Percentiles rank a stretch among this genome's conserved stretches.
phyloP scores from a whole-genome alignment of 306 rosid species.

The Neltuma alba region DNA sequence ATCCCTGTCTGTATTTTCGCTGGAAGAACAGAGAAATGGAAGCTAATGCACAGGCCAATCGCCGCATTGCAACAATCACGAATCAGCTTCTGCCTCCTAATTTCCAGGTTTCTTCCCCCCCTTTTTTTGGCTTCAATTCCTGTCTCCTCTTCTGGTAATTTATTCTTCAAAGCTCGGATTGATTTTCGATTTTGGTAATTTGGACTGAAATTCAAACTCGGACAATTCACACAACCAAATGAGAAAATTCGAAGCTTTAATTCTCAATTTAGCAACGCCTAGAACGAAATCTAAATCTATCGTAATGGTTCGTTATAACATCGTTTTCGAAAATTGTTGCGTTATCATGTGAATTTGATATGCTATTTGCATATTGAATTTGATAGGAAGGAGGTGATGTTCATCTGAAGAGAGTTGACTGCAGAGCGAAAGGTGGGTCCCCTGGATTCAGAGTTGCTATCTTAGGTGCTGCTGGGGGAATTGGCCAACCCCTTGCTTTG shows the following conservation, averaged over 20 bases:
- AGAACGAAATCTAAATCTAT: neutral
- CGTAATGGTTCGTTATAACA: neutral
- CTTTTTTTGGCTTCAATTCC: neutral
- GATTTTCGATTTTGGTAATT: neutral
- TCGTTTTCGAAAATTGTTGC: neutral
- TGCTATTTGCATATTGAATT: slow-evolving; percentile 11
- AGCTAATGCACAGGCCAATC: slow-evolving; percentile 47
- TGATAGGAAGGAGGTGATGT: slow-evolving; percentile 42
- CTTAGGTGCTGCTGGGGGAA: slow-evolving; percentile 97
- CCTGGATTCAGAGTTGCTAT: slow-evolving; percentile 94
- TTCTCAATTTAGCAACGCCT: neutral
- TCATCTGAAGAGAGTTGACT: slow-evolving; percentile 42
- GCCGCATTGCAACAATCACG: slow-evolving; percentile 67
- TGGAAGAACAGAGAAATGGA: slow-evolving; percentile 46
- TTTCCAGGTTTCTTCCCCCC: slow-evolving; percentile 53
- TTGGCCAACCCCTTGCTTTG: slow-evolving; percentile 85
- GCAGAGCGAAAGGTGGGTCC: slow-evolving; percentile 85
- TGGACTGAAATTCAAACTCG: neutral
- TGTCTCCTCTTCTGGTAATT: neutral
- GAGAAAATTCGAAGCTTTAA: slow-evolving; percentile 17
- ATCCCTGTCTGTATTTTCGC: slow-evolving; percentile 1
- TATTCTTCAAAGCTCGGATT: neutral
- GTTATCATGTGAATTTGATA: slow-evolving; percentile 19
- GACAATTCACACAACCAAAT: neutral
- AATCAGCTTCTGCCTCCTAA: slow-evolving; percentile 78